Conservation (phyloP, 2,329 filamentous ascomycete genomes). For the Ophiostoma perfectum region DNA sequence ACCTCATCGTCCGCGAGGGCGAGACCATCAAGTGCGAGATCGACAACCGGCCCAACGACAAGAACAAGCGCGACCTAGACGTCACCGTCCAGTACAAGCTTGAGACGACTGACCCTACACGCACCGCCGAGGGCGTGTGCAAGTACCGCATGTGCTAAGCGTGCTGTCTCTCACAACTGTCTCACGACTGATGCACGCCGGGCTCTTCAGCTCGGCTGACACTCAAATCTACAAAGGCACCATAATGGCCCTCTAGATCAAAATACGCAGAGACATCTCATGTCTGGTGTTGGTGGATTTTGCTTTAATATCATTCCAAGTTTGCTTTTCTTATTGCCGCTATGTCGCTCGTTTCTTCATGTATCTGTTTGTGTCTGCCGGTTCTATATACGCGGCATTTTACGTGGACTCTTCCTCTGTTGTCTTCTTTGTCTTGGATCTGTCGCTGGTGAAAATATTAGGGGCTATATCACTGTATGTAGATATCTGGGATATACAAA, state of each 20-base stretch:
- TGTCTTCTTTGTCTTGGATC: not conserved
- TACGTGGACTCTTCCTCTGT: not conserved
- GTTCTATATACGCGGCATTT: not conserved
- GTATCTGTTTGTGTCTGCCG: slow-evolving; percentile 1
- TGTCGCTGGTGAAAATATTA: too few relatives aligned
- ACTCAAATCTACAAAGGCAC: too few relatives aligned
- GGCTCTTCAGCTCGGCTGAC: too few relatives aligned
- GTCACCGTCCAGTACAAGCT: slow-evolving; percentile 81
- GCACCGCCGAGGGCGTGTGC: slow-evolving; percentile 63
- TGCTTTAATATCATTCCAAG: not conserved
- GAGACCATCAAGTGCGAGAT: slow-evolving; percentile 72
- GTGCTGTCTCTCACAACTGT: not conserved
- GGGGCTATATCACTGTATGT: too few relatives aligned
- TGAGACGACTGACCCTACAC: slow-evolving; percentile 65
- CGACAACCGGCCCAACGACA: slow-evolving; percentile 80
- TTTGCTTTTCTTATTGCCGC: slow-evolving; percentile 8
- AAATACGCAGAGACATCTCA: not conserved
- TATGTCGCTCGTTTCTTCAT: slow-evolving; percentile 1
- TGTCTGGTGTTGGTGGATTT: slow-evolving; percentile 14
- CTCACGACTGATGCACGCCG: too few relatives aligned
- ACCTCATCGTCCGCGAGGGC: slow-evolving; percentile 82
- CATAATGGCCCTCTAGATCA: not conserved
- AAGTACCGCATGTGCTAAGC: slow-evolving; percentile 72
- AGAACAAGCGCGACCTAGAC: slow-evolving; percentile 92
- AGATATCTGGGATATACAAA: slow-evolving; percentile 6